Base-by-base conservation (phyloP, 75 land plant species). In the Ceratopteris richardii region DNA sequence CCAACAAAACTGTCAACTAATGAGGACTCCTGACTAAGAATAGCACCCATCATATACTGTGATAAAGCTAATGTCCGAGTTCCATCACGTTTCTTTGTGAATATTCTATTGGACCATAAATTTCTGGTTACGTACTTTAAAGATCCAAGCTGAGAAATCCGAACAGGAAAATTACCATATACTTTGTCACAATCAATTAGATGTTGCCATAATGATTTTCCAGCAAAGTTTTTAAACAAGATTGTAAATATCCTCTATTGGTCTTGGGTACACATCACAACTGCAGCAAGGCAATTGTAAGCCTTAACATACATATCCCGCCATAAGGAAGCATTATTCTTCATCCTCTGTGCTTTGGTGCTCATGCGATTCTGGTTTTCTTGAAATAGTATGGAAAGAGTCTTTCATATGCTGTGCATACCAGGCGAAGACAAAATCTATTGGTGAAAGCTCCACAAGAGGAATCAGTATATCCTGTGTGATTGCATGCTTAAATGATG, bases 11-110 rank as follows among this genome's bases (percentile, higher is more conserved):
- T 61, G 57, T 36, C 63, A 26, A 77, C 67, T 13, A 77, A 41
- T 29, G 66, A 29, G 11, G 80, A 78, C 21, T 77, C 80, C 43
- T 77, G 78, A 44, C 57, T 77, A n/a, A 73, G 70, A 47, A 60
- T 74, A 46, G 61, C 68, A 52, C 72, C 62, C 30, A 73, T 53
- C 55, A 76, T 29, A 66, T 77, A 68, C 62, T 74, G 80, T 21
- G 80, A 73, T 21, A 78, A 77, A 36, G 74, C 61, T 9, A 70
- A 60, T 31, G 22, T 50, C 7, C 36, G 20, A 53, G 52, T 28
- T 22, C 55, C 54, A 28, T 16, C 43, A 50, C 21, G 36, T 60
- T 44, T 28, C 29, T 41, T 41, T 21, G 12, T 16, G 24, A 48
- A 33, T 40, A 43, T 67, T 37, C 65, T 62, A 29, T 62, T 61